Base-by-base conservation (phyloP, 441 rosid species). In the Biscutella auriculata region DNA sequence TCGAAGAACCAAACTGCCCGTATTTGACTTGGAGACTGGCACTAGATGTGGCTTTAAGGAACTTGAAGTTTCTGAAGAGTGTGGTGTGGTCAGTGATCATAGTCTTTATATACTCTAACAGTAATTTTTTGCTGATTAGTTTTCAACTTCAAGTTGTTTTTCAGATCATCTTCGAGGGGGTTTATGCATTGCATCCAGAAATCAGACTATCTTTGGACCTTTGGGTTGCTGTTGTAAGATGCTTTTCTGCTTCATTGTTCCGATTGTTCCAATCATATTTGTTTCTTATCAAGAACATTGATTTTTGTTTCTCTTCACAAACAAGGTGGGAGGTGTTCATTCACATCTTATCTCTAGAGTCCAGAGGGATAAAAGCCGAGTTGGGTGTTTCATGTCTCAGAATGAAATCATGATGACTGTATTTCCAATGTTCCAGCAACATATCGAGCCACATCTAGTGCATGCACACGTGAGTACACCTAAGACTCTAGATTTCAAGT, bases 401-500 rank as follows among this genome's bases (percentile, higher is more conserved):
- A 86, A 90, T 65, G 99, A 90, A 75, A 88, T 94, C 73, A 85
- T 94, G 97, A 94, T 82, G 90, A 81, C 83, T 30, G 95, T 90
- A 42, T 94, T 94, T 71, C 99, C 99, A 47, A 88, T 94, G 93
- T 94, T 94, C 77, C 99, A 94, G 82, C 97, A 84, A 77, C 79
- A 86, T 66, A 90, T 90, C 55, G 97, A 94, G 71, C 99, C 97
- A 12, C 99, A 94, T 75, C 97, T 94, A 72, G 99, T 94, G 73
- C 95, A 90, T 68, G 99, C 99, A 51, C 96, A 90, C 76, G 99
- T 94, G 46, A 85, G 96, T 84, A 41, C 36, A 65, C 73, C 52
- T 50, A 36, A 23, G 48, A 51, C 58, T 54, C 59, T 46, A 52
- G 44, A 45, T 37, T 58, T 58, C 33, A 41, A 52, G 36, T 15